These are phyloP conservation scores for Leccinum angustisporum DNA, from an alignment of 1,284 basidiomycete species.

Conservation along the genomic window DNA sequence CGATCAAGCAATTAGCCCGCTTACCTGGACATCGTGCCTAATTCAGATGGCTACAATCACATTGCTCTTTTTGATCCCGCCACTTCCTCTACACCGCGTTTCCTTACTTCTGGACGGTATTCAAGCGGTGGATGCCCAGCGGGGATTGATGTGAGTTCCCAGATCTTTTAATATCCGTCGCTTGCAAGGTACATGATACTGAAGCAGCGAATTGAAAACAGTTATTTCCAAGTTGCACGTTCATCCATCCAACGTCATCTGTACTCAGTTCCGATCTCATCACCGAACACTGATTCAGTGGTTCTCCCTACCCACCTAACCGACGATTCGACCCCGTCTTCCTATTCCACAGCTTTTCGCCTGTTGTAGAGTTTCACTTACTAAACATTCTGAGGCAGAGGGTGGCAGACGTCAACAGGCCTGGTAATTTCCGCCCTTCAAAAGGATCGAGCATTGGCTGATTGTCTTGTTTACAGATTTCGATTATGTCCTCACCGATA, in stretches of 20 bases:
- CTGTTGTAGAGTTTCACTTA: conserved; percentile 81
- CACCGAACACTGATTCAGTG: conserved; percentile 27
- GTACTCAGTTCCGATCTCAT: conserved; percentile 72
- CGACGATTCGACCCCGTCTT: conserved; percentile 59
- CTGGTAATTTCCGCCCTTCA: conserved; percentile 43
- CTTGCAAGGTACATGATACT: conserved; percentile 13
- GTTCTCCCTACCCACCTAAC: conserved; percentile 61
- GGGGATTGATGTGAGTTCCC: conserved; percentile 66
- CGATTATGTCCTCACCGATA: conserved; percentile 69
- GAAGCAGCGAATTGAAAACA: conserved; percentile 35
- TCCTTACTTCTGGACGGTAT: conserved; percentile 83
- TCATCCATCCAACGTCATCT: conserved; percentile 85
- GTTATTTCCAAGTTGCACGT: conserved; percentile 87
- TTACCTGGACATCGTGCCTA: conserved; percentile 88
- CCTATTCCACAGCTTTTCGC: conserved; percentile 76
- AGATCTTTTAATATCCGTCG: conserved; percentile 28
- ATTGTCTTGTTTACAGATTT: conserved; percentile 43
- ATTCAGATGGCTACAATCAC: conserved; percentile 80
- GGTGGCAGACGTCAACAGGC: conserved; percentile 64
- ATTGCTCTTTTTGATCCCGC: conserved; percentile 86
- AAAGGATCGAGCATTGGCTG: background rate
- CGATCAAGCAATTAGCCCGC: conserved; percentile 49
- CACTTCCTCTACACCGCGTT: conserved; percentile 65
- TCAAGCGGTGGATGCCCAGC: conserved; percentile 66
- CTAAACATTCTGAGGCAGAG: conserved; percentile 85